Base-by-base conservation (phyloP, 1,284 basidiomycete species). In the Puccinia hordei region DNA sequence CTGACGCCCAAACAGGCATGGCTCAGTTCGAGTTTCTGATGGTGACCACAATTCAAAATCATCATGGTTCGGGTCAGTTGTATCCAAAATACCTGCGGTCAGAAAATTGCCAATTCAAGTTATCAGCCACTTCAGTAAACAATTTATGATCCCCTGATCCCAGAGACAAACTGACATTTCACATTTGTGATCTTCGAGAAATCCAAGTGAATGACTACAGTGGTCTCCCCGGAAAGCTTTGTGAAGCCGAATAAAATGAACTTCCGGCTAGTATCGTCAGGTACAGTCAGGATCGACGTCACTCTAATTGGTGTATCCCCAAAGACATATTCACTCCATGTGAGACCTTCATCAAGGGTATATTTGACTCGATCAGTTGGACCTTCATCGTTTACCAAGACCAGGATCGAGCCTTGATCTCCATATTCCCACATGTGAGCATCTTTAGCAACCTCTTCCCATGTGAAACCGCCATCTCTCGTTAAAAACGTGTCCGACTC, bases 391-490 rank as follows among this genome's bases (percentile, higher is more conserved):
- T 98, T 97, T 77, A 91, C 94, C 86, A 99, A 91, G 82, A 99
- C 88, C 51, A 99, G 88, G 81, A 99, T 89, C 0, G 94, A 94
- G 10, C 97, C 96, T 1, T 94, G 96, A 87, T 99, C 97, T 51
- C 96, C 96, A 84, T 95, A 98, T 85, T 97, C 95, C 94, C 95
- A 99, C 74, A 97, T 89, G 85, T 98, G 93, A 0, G 97, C 95
- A 83, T 97, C 95, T 86, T 99, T 99, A 87, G 95, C 94, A 2
- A 99, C 92, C 87, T 99, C 96, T 85, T 97, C 91, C 96, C 96
- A 99, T 0, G 93, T 94, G 87, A 98, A 98, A 9, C 96, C 97
- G 6, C 91, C 97, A 84, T 99, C 94, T 2, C 96, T 92, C 65
- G 93, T 95, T 55, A 99, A 89, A 90, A 98, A 99, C 0, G 95